Evolutionary conservation across 768 basidiomycete species (phyloP).

Genomic region (Kwoniella heveanensis): DNA sequence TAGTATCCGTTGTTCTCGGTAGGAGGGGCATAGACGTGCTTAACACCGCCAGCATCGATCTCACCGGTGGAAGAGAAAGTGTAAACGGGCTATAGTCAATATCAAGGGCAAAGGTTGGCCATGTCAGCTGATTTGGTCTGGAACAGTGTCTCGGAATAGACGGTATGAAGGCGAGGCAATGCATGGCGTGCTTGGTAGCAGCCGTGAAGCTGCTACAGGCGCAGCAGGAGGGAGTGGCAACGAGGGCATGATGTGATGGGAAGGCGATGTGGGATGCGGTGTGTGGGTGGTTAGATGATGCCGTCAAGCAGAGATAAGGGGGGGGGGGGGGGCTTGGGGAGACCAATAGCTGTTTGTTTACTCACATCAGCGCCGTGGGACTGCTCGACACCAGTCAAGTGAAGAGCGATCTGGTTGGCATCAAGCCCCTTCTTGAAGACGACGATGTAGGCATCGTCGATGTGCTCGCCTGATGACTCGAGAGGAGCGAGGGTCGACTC

Average conservation of each 20-base stretch:
- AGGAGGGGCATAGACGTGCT: conserved; percentile 72
- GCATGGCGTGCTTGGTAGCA: neutral
- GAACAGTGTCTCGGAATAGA: neutral
- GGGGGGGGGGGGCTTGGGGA: no score
- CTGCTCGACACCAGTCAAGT: conserved; percentile 74
- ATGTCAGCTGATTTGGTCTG: conserved; percentile 4
- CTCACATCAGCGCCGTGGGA: conserved; percentile 62
- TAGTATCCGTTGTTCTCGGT: conserved; percentile 67
- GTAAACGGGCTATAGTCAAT: conserved; percentile 37
- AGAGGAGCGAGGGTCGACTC: conserved; percentile 51
- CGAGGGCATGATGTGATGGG: no score
- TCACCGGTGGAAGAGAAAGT: conserved; percentile 33
- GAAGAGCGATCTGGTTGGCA: conserved; percentile 63
- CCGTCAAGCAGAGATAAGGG: neutral
- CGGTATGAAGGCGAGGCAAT: neutral
- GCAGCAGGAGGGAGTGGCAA: no score
- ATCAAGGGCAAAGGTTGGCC: no score
- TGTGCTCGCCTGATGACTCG: conserved; percentile 38
- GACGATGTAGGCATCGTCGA: conserved; percentile 85
- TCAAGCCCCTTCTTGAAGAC: conserved; percentile 75
- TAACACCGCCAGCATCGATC: conserved; percentile 53
- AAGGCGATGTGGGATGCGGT: neutral
- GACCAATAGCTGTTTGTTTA: conserved; percentile 8
- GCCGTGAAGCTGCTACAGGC: no score
- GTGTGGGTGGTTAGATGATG: conserved; percentile 6